A percentile compares a stretch with the other conserved stretches of the same genome.
phyloP scores from a whole-genome alignment of 495 filamentous ascomycete species.

The Amorphotheca resinae region DNA sequence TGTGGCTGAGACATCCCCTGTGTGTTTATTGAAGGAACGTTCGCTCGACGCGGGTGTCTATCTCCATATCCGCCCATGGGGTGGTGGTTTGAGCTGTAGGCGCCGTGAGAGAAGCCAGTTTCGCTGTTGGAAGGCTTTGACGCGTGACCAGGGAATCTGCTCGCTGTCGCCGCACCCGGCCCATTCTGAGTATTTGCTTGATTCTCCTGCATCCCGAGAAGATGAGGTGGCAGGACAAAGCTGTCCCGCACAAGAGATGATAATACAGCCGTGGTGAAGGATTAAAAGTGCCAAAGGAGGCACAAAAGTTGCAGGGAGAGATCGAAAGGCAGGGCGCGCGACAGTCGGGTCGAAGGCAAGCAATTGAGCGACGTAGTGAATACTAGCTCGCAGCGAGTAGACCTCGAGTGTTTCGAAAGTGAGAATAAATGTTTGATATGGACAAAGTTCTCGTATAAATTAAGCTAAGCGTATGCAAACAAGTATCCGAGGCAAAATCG shows the following conservation, averaged over 20 bases:
- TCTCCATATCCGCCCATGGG: slow-evolving; percentile 65
- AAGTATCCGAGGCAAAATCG: slow-evolving; percentile 13
- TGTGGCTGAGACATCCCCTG: slow-evolving; percentile 32
- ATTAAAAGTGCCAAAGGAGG: slow-evolving; percentile 41
- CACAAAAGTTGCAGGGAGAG: slow-evolving; percentile 24
- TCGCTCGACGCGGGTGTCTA: slow-evolving; percentile 66
- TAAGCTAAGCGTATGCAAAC: slow-evolving; percentile 17
- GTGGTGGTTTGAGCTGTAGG: slow-evolving; percentile 66
- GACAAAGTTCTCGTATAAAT: slow-evolving; percentile 21
- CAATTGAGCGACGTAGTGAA: slow-evolving; percentile 5
- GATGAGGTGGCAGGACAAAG: slow-evolving; percentile 62
- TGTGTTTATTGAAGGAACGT: slow-evolving; percentile 92
- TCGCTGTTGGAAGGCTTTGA: slow-evolving; percentile 67
- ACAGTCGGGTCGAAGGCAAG: neutral
- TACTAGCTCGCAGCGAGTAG: slow-evolving; percentile 3
- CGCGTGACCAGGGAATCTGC: slow-evolving; percentile 47
- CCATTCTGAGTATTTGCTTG: slow-evolving; percentile 42
- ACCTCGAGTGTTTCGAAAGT: too few relatives aligned
- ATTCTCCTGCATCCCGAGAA: slow-evolving; percentile 79
- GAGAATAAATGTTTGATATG: slow-evolving; percentile 26
- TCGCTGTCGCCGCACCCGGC: slow-evolving; percentile 37
- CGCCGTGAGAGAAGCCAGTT: slow-evolving; percentile 83
- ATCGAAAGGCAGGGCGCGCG: slow-evolving; percentile 5
- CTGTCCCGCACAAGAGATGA: slow-evolving; percentile 57
- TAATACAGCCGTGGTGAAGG: slow-evolving; percentile 58